Conservation (phyloP, 345 rosid species). For the Sisymbrium irio region DNA sequence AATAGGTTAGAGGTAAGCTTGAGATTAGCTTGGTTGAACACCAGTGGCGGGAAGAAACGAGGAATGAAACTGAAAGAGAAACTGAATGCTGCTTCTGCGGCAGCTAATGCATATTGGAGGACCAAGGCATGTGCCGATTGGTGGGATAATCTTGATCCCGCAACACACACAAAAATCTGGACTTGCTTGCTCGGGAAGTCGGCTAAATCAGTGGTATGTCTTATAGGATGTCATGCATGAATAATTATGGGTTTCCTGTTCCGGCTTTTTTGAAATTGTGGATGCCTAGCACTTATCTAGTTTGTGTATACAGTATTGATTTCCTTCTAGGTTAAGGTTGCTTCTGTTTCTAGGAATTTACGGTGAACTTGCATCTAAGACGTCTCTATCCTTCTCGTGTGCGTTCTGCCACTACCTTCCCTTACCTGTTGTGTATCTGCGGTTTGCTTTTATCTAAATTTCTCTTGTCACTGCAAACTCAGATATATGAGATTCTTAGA, state of each 20-base stretch:
- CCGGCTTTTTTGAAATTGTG: not conserved
- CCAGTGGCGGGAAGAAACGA: constrained; percentile 59
- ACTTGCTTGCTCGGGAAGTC: constrained; percentile 55
- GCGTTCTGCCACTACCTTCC: constrained; percentile 8
- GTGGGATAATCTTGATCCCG: constrained; percentile 71
- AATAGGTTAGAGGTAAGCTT: constrained; percentile 81
- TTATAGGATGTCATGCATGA: not conserved
- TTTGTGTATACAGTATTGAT: not conserved
- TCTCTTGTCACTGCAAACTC: constrained; percentile 21
- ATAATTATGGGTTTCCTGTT: not conserved
- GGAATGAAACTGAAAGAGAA: constrained; percentile 84
- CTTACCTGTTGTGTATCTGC: not conserved
- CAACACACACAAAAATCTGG: constrained; percentile 49
- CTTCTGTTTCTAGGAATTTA: not conserved
- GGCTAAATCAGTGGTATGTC: constrained; percentile 66
- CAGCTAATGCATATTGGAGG: constrained; percentile 88
- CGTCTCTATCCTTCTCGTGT: not conserved
- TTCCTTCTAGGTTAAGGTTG: constrained; percentile 4
- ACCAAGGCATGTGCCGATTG: constrained; percentile 80
- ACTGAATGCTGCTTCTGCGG: constrained; percentile 49
- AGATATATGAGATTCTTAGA: constrained; percentile 69
- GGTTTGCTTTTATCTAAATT: not conserved
- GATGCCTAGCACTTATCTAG: constrained; percentile 9
- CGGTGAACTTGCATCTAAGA: constrained; percentile 1
- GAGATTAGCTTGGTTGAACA: constrained; percentile 88